Conservation (phyloP, 768 basidiomycete species). For the Suillus plorans region DNA sequence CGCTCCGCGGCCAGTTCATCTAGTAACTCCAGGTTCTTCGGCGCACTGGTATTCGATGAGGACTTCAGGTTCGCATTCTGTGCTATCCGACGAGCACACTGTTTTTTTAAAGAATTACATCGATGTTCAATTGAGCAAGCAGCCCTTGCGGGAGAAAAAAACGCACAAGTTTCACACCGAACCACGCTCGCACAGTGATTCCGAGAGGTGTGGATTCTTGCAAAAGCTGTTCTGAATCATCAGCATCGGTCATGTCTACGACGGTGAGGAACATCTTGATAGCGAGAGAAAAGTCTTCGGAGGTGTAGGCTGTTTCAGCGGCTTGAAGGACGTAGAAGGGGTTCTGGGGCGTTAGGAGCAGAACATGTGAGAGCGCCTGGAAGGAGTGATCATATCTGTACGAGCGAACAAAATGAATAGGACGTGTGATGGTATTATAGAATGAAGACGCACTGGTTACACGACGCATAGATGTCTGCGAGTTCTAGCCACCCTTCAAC, state of each 20-base stretch:
- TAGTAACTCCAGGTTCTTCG: slow-evolving; percentile 55
- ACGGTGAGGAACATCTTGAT: slow-evolving; percentile 78
- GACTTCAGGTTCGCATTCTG: slow-evolving; percentile 44
- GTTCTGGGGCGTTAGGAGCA: slow-evolving; percentile 79
- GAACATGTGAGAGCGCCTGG: slow-evolving; percentile 76
- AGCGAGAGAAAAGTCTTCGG: slow-evolving; percentile 65
- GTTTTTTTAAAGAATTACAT: slow-evolving; percentile 2
- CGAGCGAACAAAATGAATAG: slow-evolving; percentile 5
- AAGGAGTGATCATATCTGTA: slow-evolving; percentile 70
- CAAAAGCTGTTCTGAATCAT: slow-evolving; percentile 47
- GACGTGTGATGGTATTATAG: neutral
- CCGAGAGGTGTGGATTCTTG: slow-evolving; percentile 47
- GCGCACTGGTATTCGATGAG: slow-evolving; percentile 53
- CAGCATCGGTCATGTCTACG: slow-evolving; percentile 69
- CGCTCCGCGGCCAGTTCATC: slow-evolving; percentile 75
- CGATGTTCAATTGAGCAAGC: neutral
- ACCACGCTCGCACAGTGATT: slow-evolving; percentile 69
- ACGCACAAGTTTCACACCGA: slow-evolving; percentile 78
- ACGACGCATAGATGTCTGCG: slow-evolving; percentile 73
- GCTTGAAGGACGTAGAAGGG: slow-evolving; percentile 81
- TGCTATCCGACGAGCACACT: slow-evolving; percentile 64
- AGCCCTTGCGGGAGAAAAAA: neutral
- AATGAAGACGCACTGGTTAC: slow-evolving; percentile 60
- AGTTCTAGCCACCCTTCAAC: slow-evolving; percentile 88
- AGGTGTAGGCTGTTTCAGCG: slow-evolving; percentile 86